These are phyloP conservation scores for Beauveria medogensis DNA, from an alignment of 2,329 filamentous ascomycete genomes.

Conservation along the genomic window DNA sequence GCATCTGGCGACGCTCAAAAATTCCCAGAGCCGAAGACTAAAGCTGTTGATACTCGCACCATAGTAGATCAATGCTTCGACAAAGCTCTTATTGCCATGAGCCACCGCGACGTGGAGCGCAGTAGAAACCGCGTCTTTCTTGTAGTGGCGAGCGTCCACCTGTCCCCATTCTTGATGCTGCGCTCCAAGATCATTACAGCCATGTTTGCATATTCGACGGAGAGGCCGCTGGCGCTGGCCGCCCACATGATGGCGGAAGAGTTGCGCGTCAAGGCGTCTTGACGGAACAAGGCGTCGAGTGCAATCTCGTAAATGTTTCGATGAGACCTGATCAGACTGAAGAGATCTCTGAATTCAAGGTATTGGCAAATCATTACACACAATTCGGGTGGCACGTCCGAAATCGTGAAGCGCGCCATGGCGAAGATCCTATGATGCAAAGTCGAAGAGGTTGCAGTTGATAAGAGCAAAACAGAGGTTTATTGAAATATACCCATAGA, in stretches of 20 bases:
- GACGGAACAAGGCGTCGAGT: not conserved
- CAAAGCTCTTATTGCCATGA: not conserved
- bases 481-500: too few relatives aligned
- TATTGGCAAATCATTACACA: not conserved
- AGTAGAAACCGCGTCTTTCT: not conserved
- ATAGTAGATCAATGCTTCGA: not conserved
- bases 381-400: not conserved
- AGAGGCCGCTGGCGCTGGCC: not conserved
- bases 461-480: not conserved
- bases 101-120: not conserved
- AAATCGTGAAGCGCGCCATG: not conserved
- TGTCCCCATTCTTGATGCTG: not conserved
- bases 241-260: slow-evolving; percentile 3
- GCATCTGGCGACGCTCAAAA: not conserved
- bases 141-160: not conserved
- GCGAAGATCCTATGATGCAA: not conserved
- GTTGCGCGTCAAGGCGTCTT: not conserved
- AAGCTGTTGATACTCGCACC: not conserved
- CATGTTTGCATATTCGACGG: not conserved
- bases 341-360: not conserved
- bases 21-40: not conserved
- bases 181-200: not conserved
- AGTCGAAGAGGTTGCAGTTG: not conserved
- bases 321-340: not conserved
- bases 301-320: not conserved